Conservation (phyloP, 2,329 filamentous ascomycete genomes). For the Fusarium burgessii region DNA sequence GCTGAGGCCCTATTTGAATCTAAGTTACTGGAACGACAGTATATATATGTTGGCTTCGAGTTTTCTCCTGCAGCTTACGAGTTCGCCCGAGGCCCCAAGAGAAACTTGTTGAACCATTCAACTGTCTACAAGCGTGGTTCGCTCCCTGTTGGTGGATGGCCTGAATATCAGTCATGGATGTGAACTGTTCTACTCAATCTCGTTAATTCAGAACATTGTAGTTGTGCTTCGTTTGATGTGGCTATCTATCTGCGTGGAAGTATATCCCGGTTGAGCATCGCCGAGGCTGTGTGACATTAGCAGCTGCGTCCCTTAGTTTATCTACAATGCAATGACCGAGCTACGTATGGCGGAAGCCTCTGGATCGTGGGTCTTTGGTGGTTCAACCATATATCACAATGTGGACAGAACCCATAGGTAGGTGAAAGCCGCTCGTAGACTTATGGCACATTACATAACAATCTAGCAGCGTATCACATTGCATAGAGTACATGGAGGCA, state of each 20-base stretch:
- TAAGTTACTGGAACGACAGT: too few relatives aligned
- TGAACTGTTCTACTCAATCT: neutral
- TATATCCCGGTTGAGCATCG: neutral
- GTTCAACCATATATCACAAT: neutral
- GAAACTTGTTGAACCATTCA: neutral
- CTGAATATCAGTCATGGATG: neutral
- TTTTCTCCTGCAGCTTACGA: neutral
- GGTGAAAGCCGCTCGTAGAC: neutral
- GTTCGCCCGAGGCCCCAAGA: neutral
- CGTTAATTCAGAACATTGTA: neutral
- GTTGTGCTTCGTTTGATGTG: neutral
- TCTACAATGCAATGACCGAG: neutral
- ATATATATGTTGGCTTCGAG: too few relatives aligned
- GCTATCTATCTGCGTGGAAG: neutral
- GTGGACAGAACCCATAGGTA: too few relatives aligned
- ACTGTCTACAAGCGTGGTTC: neutral
- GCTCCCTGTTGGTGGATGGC: neutral
- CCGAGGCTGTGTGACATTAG: neutral
- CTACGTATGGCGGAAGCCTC: neutral
- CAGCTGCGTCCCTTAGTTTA: neutral
- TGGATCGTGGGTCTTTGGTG: neutral
- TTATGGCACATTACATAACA: neutral
- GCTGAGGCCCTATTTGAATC: neutral
- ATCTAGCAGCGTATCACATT: slow-evolving; percentile 16
- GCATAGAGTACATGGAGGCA: slow-evolving; percentile 16